Evolutionary conservation across 1,284 basidiomycete genomes (phyloP).

Genomic region (Microbotryomycetes sp.): DNA sequence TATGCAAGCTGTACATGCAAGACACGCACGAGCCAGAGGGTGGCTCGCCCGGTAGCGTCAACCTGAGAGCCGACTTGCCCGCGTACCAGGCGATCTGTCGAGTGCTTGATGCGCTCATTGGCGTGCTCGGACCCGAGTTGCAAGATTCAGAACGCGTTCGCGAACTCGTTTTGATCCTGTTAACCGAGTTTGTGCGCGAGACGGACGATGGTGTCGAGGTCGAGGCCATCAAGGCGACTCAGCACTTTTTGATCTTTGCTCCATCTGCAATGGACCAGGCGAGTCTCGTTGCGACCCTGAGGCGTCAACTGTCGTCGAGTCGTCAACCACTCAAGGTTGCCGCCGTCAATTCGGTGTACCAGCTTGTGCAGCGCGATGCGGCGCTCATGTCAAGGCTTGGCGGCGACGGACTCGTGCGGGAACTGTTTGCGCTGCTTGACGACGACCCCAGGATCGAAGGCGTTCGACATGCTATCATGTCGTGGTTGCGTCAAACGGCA

Average conservation of each 20-base stretch:
- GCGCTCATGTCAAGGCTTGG: slow-evolving; percentile 84
- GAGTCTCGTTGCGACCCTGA: slow-evolving; percentile 65
- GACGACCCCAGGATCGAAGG: slow-evolving; percentile 91
- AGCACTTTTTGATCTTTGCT: slow-evolving; percentile 94
- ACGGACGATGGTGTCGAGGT: slow-evolving; percentile 81
- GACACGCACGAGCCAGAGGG: slow-evolving; percentile 94
- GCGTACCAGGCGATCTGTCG: slow-evolving; percentile 86
- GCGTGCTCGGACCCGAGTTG: slow-evolving; percentile 90
- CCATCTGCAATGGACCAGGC: slow-evolving; percentile 73
- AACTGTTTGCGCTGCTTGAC: slow-evolving; percentile 90
- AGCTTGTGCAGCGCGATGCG: slow-evolving; percentile 93
- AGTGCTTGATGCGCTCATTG: slow-evolving; percentile 86
- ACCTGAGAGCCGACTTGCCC: slow-evolving; percentile 81
- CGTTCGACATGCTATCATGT: slow-evolving; percentile 84
- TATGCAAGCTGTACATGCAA: slow-evolving; percentile 81
- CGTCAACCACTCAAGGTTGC: slow-evolving; percentile 76
- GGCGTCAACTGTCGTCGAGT: slow-evolving; percentile 66
- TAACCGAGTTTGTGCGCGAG: slow-evolving; percentile 64
- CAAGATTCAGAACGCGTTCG: slow-evolving; percentile 79
- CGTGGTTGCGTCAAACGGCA: slow-evolving; percentile 92
- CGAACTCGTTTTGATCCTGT: slow-evolving; percentile 71
- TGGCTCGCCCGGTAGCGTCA: slow-evolving; percentile 70
- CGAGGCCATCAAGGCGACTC: slow-evolving; percentile 90
- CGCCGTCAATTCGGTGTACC: slow-evolving; percentile 90
- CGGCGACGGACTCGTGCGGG: slow-evolving; percentile 87